Conservation (phyloP, 2,329 filamentous ascomycete species). For the Sclerotinia spermophila region DNA sequence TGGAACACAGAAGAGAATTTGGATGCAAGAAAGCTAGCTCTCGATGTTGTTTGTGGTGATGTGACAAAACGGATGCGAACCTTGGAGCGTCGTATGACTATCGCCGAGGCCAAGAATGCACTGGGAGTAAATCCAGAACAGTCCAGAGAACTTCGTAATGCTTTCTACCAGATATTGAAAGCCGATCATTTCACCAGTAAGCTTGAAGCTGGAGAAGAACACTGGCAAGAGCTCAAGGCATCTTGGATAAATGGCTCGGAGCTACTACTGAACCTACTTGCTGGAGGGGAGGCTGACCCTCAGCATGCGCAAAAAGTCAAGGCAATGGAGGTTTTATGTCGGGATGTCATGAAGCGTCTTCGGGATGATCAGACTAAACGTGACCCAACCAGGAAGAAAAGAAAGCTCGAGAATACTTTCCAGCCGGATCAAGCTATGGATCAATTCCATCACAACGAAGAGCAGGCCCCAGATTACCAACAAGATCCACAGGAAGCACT, state of each 20-base stretch:
- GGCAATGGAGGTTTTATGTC: slow-evolving; percentile 67
- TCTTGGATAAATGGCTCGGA: slow-evolving; percentile 60
- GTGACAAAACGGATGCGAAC: slow-evolving; percentile 76
- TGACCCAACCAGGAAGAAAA: slow-evolving; percentile 46
- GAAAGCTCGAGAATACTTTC: slow-evolving; percentile 31
- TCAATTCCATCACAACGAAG: slow-evolving; percentile 28
- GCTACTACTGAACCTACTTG: slow-evolving; percentile 53
- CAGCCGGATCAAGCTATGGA: slow-evolving; percentile 26
- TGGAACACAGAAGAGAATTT: slow-evolving; percentile 54
- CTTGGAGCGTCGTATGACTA: slow-evolving; percentile 61
- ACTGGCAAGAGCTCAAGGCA: slow-evolving; percentile 67
- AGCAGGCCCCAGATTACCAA: slow-evolving; percentile 30
- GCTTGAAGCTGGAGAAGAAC: slow-evolving; percentile 65
- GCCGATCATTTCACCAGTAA: slow-evolving; percentile 68
- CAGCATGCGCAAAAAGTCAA: slow-evolving; percentile 54
- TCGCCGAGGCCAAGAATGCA: slow-evolving; percentile 70
- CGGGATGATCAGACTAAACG: slow-evolving; percentile 62
- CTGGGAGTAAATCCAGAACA: slow-evolving; percentile 67
- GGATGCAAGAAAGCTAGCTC: slow-evolving; percentile 61
- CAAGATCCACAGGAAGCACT: slow-evolving; percentile 30
- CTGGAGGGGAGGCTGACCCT: slow-evolving; percentile 48
- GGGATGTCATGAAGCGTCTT: slow-evolving; percentile 74
- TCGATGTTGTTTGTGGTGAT: slow-evolving; percentile 77
- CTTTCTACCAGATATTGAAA: slow-evolving; percentile 63
- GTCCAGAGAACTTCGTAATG: slow-evolving; percentile 60